Conservation (phyloP, 2,329 filamentous ascomycete species). For the Stachybotrys elegans region DNA sequence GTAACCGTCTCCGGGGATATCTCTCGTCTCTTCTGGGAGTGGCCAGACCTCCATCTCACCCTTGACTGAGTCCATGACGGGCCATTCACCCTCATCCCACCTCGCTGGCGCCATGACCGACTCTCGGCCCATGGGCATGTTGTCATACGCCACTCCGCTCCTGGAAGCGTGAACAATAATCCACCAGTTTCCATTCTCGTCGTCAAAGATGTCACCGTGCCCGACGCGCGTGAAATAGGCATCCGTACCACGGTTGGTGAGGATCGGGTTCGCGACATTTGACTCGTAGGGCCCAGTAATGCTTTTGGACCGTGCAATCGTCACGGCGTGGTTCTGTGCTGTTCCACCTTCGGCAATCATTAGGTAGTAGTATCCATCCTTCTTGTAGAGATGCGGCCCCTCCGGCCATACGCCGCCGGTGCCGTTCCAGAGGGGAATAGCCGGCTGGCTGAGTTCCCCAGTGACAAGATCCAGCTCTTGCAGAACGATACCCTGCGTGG, state of each 20-base stretch:
- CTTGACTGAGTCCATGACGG: constrained; percentile 17
- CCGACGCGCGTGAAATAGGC: constrained; percentile 48
- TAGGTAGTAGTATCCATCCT: constrained; percentile 48
- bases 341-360: constrained; percentile 50
- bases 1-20: background rate
- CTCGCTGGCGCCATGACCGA: constrained; percentile 33
- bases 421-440: constrained; percentile 39
- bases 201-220: constrained; percentile 53
- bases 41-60: constrained; percentile 1
- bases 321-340: constrained; percentile 41
- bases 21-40: background rate
- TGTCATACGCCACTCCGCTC: constrained; percentile 26
- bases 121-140: constrained; percentile 37
- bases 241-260: constrained; percentile 39
- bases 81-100: constrained; percentile 31
- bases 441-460: constrained; percentile 33
- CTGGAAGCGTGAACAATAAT: constrained; percentile 31
- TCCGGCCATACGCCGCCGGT: constrained; percentile 37
- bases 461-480: constrained; percentile 32
- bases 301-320: constrained; percentile 36
- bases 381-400: constrained; percentile 48
- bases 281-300: constrained; percentile 40
- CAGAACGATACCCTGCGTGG: constrained; percentile 19
- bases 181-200: constrained; percentile 36
- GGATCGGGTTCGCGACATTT: constrained; percentile 36